Conservation (phyloP, 2,329 filamentous ascomycete genomes). For the Albifimbria verrucaria region DNA sequence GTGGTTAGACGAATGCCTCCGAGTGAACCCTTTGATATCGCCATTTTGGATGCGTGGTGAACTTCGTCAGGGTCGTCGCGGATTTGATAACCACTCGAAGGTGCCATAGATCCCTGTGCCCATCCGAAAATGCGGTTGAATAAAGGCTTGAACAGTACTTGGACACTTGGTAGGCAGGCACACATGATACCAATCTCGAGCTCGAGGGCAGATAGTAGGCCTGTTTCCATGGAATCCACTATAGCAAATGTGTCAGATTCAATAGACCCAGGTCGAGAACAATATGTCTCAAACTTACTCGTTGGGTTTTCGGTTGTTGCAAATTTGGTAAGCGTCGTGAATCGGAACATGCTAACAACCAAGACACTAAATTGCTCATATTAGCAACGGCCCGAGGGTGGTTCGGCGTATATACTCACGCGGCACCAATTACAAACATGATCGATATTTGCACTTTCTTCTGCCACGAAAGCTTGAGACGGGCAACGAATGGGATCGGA, state of each 20-base stretch:
- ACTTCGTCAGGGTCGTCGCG: neutral
- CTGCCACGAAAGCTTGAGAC: neutral
- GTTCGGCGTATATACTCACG: neutral
- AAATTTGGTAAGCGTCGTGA: neutral
- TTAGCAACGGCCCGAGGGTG: neutral
- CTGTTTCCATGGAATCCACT: neutral
- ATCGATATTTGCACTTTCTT: neutral
- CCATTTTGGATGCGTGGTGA: neutral
- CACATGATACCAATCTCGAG: neutral
- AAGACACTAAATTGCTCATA: neutral
- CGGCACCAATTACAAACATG: neutral
- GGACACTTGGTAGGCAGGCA: neutral
- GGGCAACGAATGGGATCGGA: neutral
- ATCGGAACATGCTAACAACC: neutral
- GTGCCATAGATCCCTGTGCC: neutral
- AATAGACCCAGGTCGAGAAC: neutral
- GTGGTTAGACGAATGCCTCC: neutral
- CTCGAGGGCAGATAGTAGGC: neutral
- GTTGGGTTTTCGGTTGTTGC: neutral
- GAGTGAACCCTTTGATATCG: neutral
- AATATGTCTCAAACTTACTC: neutral
- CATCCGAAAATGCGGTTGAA: neutral
- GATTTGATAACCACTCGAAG: neutral
- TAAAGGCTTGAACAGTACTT: neutral
- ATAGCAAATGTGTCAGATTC: too few relatives aligned